Evolutionary conservation across 163 green algal genomes (phyloP).

Genomic region (Volvox carteri): DNA sequence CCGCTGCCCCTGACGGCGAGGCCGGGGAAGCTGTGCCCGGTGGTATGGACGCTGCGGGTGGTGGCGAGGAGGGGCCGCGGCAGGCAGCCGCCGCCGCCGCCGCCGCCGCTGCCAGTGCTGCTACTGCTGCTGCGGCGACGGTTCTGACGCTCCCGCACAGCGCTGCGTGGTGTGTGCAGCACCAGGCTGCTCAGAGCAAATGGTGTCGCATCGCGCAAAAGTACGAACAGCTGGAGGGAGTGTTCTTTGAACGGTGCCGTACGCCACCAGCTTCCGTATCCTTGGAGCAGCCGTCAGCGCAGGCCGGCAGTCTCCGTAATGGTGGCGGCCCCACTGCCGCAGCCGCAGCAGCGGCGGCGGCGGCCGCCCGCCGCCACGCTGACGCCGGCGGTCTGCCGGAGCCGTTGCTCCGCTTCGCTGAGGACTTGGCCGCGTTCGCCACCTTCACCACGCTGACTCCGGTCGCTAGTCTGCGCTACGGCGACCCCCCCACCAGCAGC

Average conservation of each 20-base stretch:
- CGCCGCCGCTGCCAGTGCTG: background rate
- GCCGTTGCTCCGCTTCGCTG: constrained; percentile 47
- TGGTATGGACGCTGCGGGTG: background rate
- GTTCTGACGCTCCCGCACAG: background rate
- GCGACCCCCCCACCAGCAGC: constrained; percentile 45
- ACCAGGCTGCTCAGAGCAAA: constrained; percentile 48
- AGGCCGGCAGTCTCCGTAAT: background rate
- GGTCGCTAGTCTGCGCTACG: constrained; percentile 46
- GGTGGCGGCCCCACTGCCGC: background rate
- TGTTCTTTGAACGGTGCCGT: constrained; percentile 20
- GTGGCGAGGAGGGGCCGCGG: background rate
- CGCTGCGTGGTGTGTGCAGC: constrained; percentile 29
- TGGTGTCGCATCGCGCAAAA: constrained; percentile 39
- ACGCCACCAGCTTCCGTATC: no score
- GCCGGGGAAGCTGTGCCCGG: background rate
- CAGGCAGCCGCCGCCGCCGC: background rate
- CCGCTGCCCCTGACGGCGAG: no score
- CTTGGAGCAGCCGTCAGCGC: no score
- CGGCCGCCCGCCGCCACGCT: constrained; percentile 2
- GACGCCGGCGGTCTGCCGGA: constrained; percentile 49
- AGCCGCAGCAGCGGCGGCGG: background rate
- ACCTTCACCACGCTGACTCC: constrained; percentile 42
- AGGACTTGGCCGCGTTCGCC: constrained; percentile 46
- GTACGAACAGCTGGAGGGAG: constrained; percentile 21
- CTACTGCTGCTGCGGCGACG: background rate